These are phyloP conservation scores for Phytophthora europaea DNA, from an alignment of 352 stramenopile species.

Conservation along the genomic window DNA sequence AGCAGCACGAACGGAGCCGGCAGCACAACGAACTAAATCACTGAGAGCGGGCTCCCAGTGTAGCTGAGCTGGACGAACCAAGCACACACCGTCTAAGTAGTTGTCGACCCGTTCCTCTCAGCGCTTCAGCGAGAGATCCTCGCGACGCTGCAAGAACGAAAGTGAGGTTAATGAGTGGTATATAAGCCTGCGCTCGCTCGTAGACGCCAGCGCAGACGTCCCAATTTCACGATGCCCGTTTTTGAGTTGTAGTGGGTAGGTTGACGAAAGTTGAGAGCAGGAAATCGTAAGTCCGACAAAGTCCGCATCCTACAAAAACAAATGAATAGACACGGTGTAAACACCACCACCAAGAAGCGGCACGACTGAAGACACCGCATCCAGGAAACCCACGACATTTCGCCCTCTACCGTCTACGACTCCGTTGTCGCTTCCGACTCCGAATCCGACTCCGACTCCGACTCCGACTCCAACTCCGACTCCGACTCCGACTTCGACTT, in stretches of 20 bases:
- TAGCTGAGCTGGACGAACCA: background rate
- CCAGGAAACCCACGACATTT: background rate
- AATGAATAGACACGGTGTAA: background rate
- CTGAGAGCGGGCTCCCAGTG: background rate
- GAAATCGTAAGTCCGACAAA: background rate
- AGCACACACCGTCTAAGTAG: background rate
- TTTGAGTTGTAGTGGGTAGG: background rate
- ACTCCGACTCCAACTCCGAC: too few relatives aligned
- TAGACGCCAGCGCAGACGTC: conserved; percentile 11
- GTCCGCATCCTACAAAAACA: background rate
- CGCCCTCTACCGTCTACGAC: conserved; percentile 41
- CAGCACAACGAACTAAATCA: conserved; percentile 6
- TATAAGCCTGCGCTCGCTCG: conserved; percentile 31
- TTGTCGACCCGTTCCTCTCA: background rate
- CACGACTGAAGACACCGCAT: background rate
- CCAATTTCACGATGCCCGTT: conserved; percentile 3
- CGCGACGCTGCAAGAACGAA: conserved; percentile 11
- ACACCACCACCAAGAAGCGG: conserved; percentile 2
- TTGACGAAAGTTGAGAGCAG: background rate
- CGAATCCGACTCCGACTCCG: too few relatives aligned
- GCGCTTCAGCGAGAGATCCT: background rate
- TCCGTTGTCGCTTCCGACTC: conserved; percentile 44
- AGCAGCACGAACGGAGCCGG: conserved; percentile 4
- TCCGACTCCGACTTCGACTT: conserved; percentile 36
- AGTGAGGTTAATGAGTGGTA: conserved; percentile 32